Evolutionary conservation across 108 stramenopile species (phyloP), one percentile per base, ranked within the genome.

Genomic region (Cyclotella choctawhatcheeana): DNA sequence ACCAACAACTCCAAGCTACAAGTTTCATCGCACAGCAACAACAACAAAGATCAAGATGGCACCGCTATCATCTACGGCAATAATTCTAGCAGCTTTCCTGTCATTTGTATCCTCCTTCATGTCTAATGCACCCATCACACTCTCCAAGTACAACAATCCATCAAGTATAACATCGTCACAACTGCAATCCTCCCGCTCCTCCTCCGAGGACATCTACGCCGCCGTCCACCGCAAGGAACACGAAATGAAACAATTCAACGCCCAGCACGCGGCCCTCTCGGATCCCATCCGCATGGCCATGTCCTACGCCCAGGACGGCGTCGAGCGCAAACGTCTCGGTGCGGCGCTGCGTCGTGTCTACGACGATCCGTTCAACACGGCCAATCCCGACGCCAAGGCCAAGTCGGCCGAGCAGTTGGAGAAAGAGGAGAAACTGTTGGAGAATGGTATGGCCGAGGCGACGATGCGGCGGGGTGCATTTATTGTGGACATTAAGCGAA

Each of bases 221-320:
- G 94, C 94, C 14, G 88, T 95, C 61, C 92, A 93, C 68, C 89
- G 94, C 45, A 95, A 95, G 77, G 94, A 95, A 75, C 84, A 93
- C 69, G 90, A 95, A 85, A 93, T 95, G 89, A 86, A 85, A 55
- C 48, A 69, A 17, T 75, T 95, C 72, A 86, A 88, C 18, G 14
- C 56, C 26, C 90, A 93, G 55, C 94, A 95, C 70, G 45, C 74
- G 44, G 77, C 87, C 25, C 74, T 85, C 5, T 88, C 90, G 50
- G 92, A 95, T 81, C 94, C 92, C 8, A 82, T 93, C 17, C 83
- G 88, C 10, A 92, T 95, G 88, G 94, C 94, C 52, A 88, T 95
- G 88, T 73, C 74, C 6, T 95, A 95, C 64, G 89, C 82, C 27
- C 89, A 89, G 73, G 90, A 95, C 33, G 84, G 89, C 0, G 67